Base-by-base conservation (phyloP, 2,329 filamentous ascomycete genomes). In the Dactylellina drechsleri region DNA sequence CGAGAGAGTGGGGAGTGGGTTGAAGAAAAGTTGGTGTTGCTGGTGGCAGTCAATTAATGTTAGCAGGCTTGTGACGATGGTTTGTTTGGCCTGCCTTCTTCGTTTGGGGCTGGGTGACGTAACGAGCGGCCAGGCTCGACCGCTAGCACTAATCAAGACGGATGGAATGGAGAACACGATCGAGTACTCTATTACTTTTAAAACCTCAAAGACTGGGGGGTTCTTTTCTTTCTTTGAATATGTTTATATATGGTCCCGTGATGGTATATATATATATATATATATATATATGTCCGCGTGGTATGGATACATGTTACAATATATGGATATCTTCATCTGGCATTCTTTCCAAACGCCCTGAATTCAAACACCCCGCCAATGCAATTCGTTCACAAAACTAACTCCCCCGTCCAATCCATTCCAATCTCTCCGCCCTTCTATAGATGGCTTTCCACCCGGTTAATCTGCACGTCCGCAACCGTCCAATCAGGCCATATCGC, bases 401-500 rank as follows among this genome's bases (percentile, higher is more conserved):
- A 18, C 43, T 47, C 43, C 16, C 43, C 4, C 16, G 13, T n/a
- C 4, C 13, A 13, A 47, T n/a, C 43, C 13, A 47, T 47, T 18
- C 13, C 31, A 36, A 8, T 36, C 5, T 36, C 5, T 15, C 4
- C 16, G 54, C 15, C 54, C 57, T 16, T 49, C 57, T 47, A 43
- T 18, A 74, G 40, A 40, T 74, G 70, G 82, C 91, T 93, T 83
- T 97, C 92, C 73, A 95, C 85, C 53, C 88, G 87, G 72, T 88
- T 86, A 82, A 88, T 85, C 68, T 87, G 87, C 79, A 89, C 86
- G 80, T 92, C 89, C 73, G 90, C 89, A 60, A 79, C 75, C 18
- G 92, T 91, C 91, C 93, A 96, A 79, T 96, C 92, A 1, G 95
- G 95, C 95, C 95, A 99, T 77, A 99, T 90, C 77, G 91, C 85